Evolutionary conservation across 2,329 filamentous ascomycete species (phyloP), one percentile per base, ranked within the genome.

Genomic region (Calonectria pteridis): DNA sequence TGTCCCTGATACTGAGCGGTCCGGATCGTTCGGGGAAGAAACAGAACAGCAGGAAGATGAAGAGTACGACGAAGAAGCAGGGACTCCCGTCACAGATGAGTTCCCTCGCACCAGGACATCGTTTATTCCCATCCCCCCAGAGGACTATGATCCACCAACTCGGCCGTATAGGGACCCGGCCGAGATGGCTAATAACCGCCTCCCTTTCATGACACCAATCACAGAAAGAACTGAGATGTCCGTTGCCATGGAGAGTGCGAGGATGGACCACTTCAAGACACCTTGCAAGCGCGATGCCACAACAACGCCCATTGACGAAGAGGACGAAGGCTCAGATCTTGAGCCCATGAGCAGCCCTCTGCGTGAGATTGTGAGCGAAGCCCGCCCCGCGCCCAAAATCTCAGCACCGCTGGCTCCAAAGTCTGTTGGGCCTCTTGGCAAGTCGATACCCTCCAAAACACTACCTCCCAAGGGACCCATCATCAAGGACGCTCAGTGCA

Each of bases 141-240:
- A 98, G 81, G 95, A 97, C 83, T 98, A 95, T 83, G 92, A 96
- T 77, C 91, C 94, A 55, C 93, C 95, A 23, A 93, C 90, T 71
- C 90, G 93, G 62, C 94, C 94, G 72, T 98, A 94, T 88, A 93
- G 95, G 81, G 94, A 98, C 84, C 91, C 95, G 81, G 90, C 87
- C 43, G 90, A 95, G 83, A 89, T 93, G 84, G 95, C 95, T 73
- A 97, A 98, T 81, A 98, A 96, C 84, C 93, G 96, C 69, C 88
- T 98, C 13, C 97, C 96, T 4, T 99, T 98, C 83, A 98, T 99
- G 97, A 99, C 97, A 0, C 97, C 97, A 1, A 99, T 99, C 77
- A 96, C 97, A 1, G 97, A 99, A 84, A 93, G 95, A 79, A 99
- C 97, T 0, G 97, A 99, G 84, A 94, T 93, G 14, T 98, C 96